Conservation (phyloP, 2,329 filamentous ascomycete species). For the Pestalotiopsis sp. region DNA sequence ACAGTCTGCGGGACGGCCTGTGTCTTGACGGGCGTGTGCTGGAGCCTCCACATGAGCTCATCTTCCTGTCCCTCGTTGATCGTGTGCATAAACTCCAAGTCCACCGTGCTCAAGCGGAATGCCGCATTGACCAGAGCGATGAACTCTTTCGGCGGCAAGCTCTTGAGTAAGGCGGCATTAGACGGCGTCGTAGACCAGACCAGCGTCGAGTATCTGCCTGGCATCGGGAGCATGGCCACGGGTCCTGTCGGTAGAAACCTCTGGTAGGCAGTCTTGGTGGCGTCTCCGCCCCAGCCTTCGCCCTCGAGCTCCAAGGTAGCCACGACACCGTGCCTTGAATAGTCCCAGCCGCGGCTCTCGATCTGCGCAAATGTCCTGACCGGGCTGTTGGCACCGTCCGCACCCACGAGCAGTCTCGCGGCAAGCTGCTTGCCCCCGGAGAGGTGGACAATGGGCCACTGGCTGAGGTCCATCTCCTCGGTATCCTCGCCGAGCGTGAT, state of each 20-base stretch:
- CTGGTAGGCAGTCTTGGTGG: constrained; percentile 83
- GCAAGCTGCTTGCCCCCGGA: constrained; percentile 69
- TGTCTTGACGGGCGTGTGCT: constrained; percentile 64
- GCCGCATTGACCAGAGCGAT: constrained; percentile 89
- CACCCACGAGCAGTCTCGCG: constrained; percentile 85
- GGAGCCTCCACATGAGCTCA: constrained; percentile 83
- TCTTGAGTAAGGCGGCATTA: constrained; percentile 79
- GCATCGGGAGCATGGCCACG: constrained; percentile 87
- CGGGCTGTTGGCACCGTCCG: constrained; percentile 93
- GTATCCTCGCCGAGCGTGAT: constrained; percentile 75
- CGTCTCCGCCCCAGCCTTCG: constrained; percentile 55
- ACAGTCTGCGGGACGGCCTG: constrained; percentile 67
- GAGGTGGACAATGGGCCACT: constrained; percentile 85
- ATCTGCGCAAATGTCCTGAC: constrained; percentile 90
- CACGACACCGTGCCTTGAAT: constrained; percentile 86
- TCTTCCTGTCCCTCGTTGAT: constrained; percentile 61
- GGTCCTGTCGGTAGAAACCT: constrained; percentile 92
- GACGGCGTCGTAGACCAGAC: constrained; percentile 93
- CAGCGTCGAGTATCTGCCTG: constrained; percentile 79
- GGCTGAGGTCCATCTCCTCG: constrained; percentile 73
- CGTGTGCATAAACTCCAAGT: constrained; percentile 82
- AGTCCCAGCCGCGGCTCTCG: constrained; percentile 88
- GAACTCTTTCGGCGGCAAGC: constrained; percentile 73
- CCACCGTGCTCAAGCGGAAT: constrained; percentile 78
- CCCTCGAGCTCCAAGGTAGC: constrained; percentile 79